Conservation (phyloP, 78 protist genomes). For the Dictyostelium purpureum region DNA sequence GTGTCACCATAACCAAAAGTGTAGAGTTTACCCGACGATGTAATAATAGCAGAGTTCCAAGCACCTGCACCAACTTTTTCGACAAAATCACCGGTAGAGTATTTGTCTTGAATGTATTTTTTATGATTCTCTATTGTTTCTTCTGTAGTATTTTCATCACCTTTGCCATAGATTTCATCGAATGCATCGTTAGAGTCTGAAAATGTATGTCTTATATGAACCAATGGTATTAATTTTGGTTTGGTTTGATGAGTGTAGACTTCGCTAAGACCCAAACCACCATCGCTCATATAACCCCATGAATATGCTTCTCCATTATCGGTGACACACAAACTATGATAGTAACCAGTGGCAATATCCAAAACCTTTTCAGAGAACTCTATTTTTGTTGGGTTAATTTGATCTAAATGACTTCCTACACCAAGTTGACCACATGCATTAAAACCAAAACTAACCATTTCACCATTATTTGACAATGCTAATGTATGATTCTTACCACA, state of each 20-base stretch:
- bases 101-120: background rate
- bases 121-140: background rate
- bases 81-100: constrained; percentile 21
- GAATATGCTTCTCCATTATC: constrained; percentile 44
- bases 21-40: constrained; percentile 43
- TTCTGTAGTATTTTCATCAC: background rate
- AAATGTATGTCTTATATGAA: constrained; percentile 23
- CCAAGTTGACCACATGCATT: constrained; percentile 85
- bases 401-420: background rate
- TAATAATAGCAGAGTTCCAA: constrained; percentile 65
- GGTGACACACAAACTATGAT: constrained; percentile 30
- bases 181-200: background rate
- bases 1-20: constrained; percentile 72
- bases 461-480: constrained; percentile 15
- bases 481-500: constrained; percentile 80
- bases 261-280: constrained; percentile 51
- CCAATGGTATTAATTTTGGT: constrained; percentile 47
- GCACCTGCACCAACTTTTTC: constrained; percentile 57
- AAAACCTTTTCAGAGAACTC: constrained; percentile 32
- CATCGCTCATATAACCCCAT: constrained; percentile 70
- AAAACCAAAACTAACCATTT: constrained; percentile 62
- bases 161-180: constrained; percentile 18
- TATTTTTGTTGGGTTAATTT: background rate
- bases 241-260: constrained; percentile 43
- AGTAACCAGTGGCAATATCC: constrained; percentile 45